Conservation (phyloP, 192 early-diverging fungal species). For the Coemansia sp. region DNA sequence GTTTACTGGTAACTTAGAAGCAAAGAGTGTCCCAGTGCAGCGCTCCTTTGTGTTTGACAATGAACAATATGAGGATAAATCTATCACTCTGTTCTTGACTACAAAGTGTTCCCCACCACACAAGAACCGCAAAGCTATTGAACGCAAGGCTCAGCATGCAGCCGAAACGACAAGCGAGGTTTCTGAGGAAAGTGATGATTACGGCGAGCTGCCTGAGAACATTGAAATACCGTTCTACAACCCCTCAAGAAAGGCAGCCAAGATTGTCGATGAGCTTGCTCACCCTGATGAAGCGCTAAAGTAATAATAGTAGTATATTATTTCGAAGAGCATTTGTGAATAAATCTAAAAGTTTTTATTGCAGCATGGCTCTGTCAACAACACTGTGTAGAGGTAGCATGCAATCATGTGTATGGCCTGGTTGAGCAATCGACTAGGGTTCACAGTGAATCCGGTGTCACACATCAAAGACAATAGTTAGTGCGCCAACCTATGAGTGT, state of each 20-base stretch:
- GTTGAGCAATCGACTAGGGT: conserved; percentile 83
- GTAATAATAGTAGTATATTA: neutral
- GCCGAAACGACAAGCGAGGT: too few relatives aligned
- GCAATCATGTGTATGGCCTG: conserved; percentile 88
- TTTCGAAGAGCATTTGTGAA: conserved; percentile 35
- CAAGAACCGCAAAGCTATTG: too few relatives aligned
- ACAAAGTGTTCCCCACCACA: too few relatives aligned
- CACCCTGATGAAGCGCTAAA: neutral
- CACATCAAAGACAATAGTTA: conserved; percentile 80
- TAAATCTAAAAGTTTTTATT: conserved; percentile 65
- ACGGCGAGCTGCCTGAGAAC: neutral
- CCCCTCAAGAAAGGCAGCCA: neutral
- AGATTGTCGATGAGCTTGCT: neutral
- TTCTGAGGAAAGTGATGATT: too few relatives aligned
- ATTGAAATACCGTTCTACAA: neutral
- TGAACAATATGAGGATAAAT: too few relatives aligned
- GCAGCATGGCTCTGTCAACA: conserved; percentile 70
- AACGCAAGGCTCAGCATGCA: too few relatives aligned
- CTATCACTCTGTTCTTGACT: too few relatives aligned
- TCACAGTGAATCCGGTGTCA: conserved; percentile 69
- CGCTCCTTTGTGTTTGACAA: too few relatives aligned
- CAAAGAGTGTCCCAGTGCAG: too few relatives aligned
- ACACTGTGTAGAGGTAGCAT: conserved; percentile 75
- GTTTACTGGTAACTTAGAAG: too few relatives aligned
- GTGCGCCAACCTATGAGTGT: conserved; percentile 7